Percentiles rank a stretch among this genome's conserved stretches.
phyloP scores from a whole-genome alignment of 2,329 filamentous ascomycete species.

The Trichoderma gracile region DNA sequence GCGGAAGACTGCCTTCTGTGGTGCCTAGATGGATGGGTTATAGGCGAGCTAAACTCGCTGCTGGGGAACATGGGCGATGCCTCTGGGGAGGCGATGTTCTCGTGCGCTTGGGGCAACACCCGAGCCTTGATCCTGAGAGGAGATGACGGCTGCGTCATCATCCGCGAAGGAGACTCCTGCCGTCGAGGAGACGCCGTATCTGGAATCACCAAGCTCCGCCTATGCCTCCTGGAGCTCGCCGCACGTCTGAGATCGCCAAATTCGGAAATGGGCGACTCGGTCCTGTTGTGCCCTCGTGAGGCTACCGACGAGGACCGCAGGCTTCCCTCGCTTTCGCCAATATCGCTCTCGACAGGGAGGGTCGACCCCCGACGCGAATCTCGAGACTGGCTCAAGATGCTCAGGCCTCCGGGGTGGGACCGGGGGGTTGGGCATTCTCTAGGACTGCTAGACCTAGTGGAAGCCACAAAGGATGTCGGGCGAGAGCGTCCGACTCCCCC shows the following conservation, averaged over 20 bases:
- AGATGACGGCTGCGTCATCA: conserved; percentile 72
- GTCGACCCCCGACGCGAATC: conserved; percentile 71
- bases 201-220: conserved; percentile 81
- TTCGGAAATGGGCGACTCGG: conserved; percentile 89
- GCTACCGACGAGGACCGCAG: conserved; percentile 76
- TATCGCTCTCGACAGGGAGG: conserved; percentile 79
- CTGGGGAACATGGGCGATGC: conserved; percentile 83
- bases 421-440: conserved; percentile 88
- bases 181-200: conserved; percentile 76
- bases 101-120: conserved; percentile 57
- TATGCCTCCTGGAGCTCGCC: conserved; percentile 78
- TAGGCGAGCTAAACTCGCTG: conserved; percentile 78
- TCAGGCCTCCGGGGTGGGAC: conserved; percentile 67
- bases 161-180: conserved; percentile 83
- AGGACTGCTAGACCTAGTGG: conserved; percentile 85
- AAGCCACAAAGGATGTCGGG: conserved; percentile 59
- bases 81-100: conserved; percentile 77
- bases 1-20: conserved; percentile 91
- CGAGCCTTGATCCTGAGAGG: conserved; percentile 88
- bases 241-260: conserved; percentile 73
- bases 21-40: conserved; percentile 60
- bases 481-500: conserved; percentile 43
- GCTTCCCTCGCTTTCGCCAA: conserved; percentile 84
- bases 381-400: conserved; percentile 58
- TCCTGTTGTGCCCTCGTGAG: conserved; percentile 66